Percentiles rank a stretch among this genome's conserved stretches.
phyloP scores from a whole-genome alignment of 2,329 filamentous ascomycete species.

The Knoxdaviesia proteae region DNA sequence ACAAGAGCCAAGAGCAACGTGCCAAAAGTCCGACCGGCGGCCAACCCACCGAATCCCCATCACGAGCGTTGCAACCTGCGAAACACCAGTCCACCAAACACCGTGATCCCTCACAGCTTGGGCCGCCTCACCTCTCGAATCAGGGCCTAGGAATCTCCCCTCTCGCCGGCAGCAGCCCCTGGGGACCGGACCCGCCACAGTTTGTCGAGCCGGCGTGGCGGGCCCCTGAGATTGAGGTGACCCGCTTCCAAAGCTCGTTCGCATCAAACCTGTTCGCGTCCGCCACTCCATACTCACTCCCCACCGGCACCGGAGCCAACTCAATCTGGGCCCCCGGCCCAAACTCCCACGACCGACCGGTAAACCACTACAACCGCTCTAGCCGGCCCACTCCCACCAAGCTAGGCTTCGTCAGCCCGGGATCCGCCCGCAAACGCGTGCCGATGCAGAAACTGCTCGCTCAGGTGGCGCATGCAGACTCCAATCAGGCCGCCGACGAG shows the following conservation, averaged over 20 bases:
- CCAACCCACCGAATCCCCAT: neutral
- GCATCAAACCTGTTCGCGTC: slow-evolving; percentile 3
- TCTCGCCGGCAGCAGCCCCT: neutral
- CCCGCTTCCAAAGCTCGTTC: slow-evolving; percentile 5
- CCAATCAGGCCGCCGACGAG: slow-evolving; percentile 3
- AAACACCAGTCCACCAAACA: neutral
- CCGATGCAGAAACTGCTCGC: slow-evolving; percentile 3
- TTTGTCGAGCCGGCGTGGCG: slow-evolving; percentile 4
- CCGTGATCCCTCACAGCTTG: neutral
- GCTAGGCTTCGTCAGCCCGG: slow-evolving; percentile 2
- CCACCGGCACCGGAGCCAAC: slow-evolving; percentile 10
- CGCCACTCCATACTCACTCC: slow-evolving; percentile 13
- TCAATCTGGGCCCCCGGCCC: slow-evolving; percentile 15
- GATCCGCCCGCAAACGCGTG: slow-evolving; percentile 1
- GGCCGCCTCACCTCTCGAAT: neutral
- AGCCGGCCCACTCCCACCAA: slow-evolving; percentile 4
- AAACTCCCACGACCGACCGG: slow-evolving; percentile 5
- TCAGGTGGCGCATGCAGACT: slow-evolving; percentile 1
- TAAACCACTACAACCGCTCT: too few relatives aligned
- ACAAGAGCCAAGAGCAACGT: neutral
- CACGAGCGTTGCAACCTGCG: neutral
- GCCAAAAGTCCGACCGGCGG: neutral
- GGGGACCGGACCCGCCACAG: neutral
- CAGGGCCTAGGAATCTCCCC: too few relatives aligned
- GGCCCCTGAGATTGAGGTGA: slow-evolving; percentile 5